phyloP scores from a whole-genome alignment of 208 protist genomes.

The Crithidia sp. region DNA sequence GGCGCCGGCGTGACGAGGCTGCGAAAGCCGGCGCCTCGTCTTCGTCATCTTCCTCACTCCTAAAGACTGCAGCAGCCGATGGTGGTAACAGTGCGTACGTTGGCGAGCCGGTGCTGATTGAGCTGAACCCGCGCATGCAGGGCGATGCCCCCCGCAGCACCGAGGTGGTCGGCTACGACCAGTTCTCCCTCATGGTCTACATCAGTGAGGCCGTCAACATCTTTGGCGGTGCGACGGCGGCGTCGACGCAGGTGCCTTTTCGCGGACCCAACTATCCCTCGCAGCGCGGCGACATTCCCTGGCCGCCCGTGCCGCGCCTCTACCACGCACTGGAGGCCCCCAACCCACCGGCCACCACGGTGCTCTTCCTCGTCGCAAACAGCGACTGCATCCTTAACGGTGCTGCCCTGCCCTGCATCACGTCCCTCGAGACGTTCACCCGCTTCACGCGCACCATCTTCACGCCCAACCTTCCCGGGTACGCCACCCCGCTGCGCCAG shows the following conservation, averaged over 20 bases:
- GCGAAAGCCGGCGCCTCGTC: background rate
- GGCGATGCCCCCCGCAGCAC: constrained; percentile 76
- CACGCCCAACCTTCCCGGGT: constrained; percentile 30
- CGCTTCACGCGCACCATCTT: constrained; percentile 65
- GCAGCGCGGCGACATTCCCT: constrained; percentile 45
- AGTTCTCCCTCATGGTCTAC: constrained; percentile 80
- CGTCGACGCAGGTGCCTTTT: constrained; percentile 24
- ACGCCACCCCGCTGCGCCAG: constrained; percentile 38
- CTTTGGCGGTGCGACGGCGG: constrained; percentile 39
- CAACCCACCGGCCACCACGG: constrained; percentile 28
- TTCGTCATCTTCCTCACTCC: no score
- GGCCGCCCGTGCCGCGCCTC: constrained; percentile 73
- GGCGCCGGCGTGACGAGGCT: background rate
- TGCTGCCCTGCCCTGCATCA: constrained; percentile 34
- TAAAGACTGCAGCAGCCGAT: no score
- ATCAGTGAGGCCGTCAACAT: constrained; percentile 53
- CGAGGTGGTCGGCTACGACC: constrained; percentile 79
- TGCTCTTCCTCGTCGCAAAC: constrained; percentile 66
- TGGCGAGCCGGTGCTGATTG: constrained; percentile 82
- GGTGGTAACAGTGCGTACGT: no score
- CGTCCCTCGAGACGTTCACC: constrained; percentile 55
- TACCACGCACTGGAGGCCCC: constrained; percentile 38
- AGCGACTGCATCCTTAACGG: constrained; percentile 55
- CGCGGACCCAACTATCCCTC: background rate
- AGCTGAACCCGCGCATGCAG: constrained; percentile 87